Percentiles rank a stretch among this genome's conserved stretches.
phyloP scores from a whole-genome alignment of 768 basidiomycete species.

The Lentinula edodes region DNA sequence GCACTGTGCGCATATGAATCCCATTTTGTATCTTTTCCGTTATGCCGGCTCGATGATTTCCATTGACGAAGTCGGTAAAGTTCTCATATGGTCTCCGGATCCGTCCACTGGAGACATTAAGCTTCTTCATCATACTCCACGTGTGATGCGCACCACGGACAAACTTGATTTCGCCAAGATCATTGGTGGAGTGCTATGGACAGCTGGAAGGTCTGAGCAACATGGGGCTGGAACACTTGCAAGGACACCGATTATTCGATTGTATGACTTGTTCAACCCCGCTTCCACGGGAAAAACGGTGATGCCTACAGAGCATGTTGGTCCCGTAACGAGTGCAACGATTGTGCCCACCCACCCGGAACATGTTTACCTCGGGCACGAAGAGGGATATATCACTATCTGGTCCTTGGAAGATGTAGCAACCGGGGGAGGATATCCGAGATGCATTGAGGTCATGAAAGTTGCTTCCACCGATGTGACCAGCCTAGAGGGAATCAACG shows the following conservation, averaged over 20 bases:
- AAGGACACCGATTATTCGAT: slow-evolving; percentile 67
- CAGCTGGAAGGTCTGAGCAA: slow-evolving; percentile 53
- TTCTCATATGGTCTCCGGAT: slow-evolving; percentile 62
- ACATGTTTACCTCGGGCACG: slow-evolving; percentile 81
- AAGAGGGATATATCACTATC: slow-evolving; percentile 84
- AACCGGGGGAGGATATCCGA: slow-evolving; percentile 16
- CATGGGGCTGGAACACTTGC: slow-evolving; percentile 31
- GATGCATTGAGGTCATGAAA: slow-evolving; percentile 72
- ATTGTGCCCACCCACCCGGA: slow-evolving; percentile 63
- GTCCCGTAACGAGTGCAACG: slow-evolving; percentile 78
- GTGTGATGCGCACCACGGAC: slow-evolving; percentile 67
- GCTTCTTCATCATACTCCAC: slow-evolving; percentile 43
- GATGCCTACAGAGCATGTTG: slow-evolving; percentile 65
- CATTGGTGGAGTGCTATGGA: slow-evolving; percentile 79
- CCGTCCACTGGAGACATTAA: slow-evolving; percentile 25
- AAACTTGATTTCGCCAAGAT: slow-evolving; percentile 77
- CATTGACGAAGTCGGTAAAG: slow-evolving; percentile 83
- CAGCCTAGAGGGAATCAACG: slow-evolving; percentile 77
- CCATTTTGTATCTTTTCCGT: slow-evolving; percentile 73
- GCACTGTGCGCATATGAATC: slow-evolving; percentile 54
- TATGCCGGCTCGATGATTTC: slow-evolving; percentile 67
- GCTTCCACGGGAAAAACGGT: slow-evolving; percentile 45
- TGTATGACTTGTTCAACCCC: slow-evolving; percentile 63
- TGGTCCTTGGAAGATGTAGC: slow-evolving; percentile 47
- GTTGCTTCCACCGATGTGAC: slow-evolving; percentile 79